A percentile compares a stretch with the other conserved stretches of the same genome.
Conservation (phyloP, 2,329 filamentous ascomycete genomes). For the Scytalidium lignicola region DNA sequence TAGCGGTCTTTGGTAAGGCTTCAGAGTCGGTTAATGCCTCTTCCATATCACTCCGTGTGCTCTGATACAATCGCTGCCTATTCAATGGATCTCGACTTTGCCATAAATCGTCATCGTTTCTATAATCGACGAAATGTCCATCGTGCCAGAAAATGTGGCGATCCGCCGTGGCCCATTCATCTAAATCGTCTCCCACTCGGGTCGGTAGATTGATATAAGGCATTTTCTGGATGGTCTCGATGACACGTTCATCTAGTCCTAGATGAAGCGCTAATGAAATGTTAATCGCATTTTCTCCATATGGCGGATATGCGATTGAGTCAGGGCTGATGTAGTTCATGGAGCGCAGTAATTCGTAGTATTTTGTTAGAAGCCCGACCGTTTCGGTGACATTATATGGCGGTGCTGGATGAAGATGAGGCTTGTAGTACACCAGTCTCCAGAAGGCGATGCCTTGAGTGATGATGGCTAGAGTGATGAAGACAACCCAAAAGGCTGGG, state of each 20-base stretch:
- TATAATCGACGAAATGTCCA: background rate
- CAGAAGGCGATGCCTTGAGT: background rate
- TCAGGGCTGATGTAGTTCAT: background rate
- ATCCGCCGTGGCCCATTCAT: background rate
- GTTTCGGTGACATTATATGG: background rate
- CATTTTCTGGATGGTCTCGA: background rate
- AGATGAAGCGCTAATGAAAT: background rate
- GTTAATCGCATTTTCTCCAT: background rate
- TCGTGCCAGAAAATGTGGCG: background rate
- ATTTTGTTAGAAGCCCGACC: background rate
- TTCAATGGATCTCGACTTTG: background rate
- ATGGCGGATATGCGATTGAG: background rate
- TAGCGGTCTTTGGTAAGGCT: background rate
- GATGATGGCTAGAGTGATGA: background rate
- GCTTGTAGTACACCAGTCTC: background rate
- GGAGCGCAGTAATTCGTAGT: background rate
- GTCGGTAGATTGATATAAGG: background rate
- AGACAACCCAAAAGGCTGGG: too few species aligned
- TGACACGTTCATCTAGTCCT: background rate
- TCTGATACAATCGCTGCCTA: background rate
- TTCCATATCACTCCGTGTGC: background rate
- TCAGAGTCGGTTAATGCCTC: background rate
- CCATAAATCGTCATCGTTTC: background rate
- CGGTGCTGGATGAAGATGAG: background rate
- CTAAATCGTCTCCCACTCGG: background rate